Evolutionary conservation across 495 filamentous ascomycete species (phyloP).

Genomic region (Platismatia glauca): DNA sequence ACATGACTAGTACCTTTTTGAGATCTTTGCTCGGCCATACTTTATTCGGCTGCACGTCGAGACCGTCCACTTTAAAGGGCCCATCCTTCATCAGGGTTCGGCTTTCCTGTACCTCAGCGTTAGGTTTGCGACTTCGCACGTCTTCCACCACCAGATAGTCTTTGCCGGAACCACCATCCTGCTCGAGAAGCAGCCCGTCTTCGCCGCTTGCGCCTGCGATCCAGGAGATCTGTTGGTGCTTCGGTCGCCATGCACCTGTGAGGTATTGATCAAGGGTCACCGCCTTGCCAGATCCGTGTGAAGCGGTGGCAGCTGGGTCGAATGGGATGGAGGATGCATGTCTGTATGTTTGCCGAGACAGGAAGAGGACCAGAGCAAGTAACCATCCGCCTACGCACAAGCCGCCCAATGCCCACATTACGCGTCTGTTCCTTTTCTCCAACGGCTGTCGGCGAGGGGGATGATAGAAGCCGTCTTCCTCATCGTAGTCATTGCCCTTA

Average conservation of each 20-base stretch:
- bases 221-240: slow-evolving; percentile 71
- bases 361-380: slow-evolving; percentile 64
- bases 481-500: slow-evolving; percentile 29
- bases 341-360: slow-evolving; percentile 57
- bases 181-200: slow-evolving; percentile 68
- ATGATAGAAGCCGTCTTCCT: slow-evolving; percentile 39
- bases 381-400: slow-evolving; percentile 72
- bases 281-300: slow-evolving; percentile 61
- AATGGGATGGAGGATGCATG: slow-evolving; percentile 52
- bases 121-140: slow-evolving; percentile 50
- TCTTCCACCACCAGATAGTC: slow-evolving; percentile 84
- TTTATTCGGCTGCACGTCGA: slow-evolving; percentile 42
- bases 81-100: slow-evolving; percentile 66
- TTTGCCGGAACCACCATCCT: slow-evolving; percentile 48
- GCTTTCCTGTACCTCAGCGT: slow-evolving; percentile 36
- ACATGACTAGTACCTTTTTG: slow-evolving; percentile 72
- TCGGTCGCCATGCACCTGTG: slow-evolving; percentile 58
- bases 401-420: slow-evolving; percentile 58
- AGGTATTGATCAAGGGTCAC: slow-evolving; percentile 77
- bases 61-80: slow-evolving; percentile 48
- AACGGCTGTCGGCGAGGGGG: slow-evolving; percentile 38
- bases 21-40: slow-evolving; percentile 75
- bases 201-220: slow-evolving; percentile 76
- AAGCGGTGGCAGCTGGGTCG: slow-evolving; percentile 56
- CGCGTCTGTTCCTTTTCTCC: slow-evolving; percentile 52